Conservation (phyloP, 2,329 filamentous ascomycete species). For the Pestalotiopsis sp. region DNA sequence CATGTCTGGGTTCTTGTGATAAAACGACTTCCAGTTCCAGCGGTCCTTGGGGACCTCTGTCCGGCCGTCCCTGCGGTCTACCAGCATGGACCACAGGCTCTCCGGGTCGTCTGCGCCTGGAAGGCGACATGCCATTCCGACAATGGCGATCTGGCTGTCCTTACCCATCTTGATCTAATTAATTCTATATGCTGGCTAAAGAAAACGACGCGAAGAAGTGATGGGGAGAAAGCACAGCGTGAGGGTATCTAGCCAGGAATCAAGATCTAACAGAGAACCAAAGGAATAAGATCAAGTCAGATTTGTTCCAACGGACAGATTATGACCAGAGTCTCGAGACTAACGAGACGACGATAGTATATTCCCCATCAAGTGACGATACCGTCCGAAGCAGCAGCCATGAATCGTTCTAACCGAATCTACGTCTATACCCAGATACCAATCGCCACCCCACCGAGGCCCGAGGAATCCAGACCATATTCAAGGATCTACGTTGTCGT, state of each 20-base stretch:
- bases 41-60: constrained; percentile 22
- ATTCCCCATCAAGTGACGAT: neutral
- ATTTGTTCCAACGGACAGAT: neutral
- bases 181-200: neutral
- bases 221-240: neutral
- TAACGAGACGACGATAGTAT: neutral
- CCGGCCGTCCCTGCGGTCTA: constrained; percentile 11
- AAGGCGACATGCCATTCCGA: constrained; percentile 35
- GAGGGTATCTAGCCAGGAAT: neutral
- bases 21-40: constrained; percentile 24
- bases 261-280: neutral
- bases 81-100: constrained; percentile 27
- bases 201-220: neutral
- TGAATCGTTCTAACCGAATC: neutral
- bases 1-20: constrained; percentile 17
- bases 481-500: neutral
- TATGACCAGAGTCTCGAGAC: neutral
- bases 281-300: neutral
- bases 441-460: neutral
- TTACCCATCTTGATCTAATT: neutral
- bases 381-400: neutral
- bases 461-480: neutral
- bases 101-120: constrained; percentile 28
- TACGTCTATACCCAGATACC: neutral
- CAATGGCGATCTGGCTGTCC: constrained; percentile 16